These are phyloP conservation scores for Curvularia spicifera DNA, from an alignment of 2,329 filamentous ascomycete species.

Conservation along the genomic window DNA sequence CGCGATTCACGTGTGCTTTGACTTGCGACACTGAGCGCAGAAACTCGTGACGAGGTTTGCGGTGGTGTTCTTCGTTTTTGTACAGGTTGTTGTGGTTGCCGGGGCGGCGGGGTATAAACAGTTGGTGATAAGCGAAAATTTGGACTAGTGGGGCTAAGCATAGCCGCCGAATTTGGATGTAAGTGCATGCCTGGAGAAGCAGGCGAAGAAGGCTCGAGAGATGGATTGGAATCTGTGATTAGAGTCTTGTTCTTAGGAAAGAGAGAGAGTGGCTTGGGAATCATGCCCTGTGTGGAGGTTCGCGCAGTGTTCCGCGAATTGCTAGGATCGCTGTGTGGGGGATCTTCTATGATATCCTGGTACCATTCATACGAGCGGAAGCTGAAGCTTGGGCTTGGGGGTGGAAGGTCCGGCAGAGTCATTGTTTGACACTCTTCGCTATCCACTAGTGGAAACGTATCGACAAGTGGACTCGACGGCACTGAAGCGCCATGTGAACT, in stretches of 20 bases:
- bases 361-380: constrained; percentile 40
- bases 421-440: constrained; percentile 23
- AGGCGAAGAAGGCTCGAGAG: constrained; percentile 25
- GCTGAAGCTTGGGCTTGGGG: constrained; percentile 34
- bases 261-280: constrained; percentile 16
- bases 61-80: constrained; percentile 1
- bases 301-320: constrained; percentile 9
- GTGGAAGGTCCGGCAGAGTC: constrained; percentile 26
- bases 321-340: constrained; percentile 11
- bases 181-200: constrained; percentile 19
- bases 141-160: constrained; percentile 25
- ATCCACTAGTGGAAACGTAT: constrained; percentile 23
- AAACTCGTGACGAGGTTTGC: constrained; percentile 17
- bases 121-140: constrained; percentile 30
- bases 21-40: constrained; percentile 23
- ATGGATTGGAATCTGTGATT: constrained; percentile 8
- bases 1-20: constrained; percentile 25
- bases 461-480: constrained; percentile 11
- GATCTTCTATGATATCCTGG: constrained; percentile 35
- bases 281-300: constrained; percentile 20
- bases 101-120: constrained; percentile 30
- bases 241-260: constrained; percentile 10
- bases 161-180: constrained; percentile 26
- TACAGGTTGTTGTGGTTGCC: constrained; percentile 16
- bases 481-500: constrained; percentile 9